phyloP scores from a whole-genome alignment of 139 green algal genomes.

The Nannochloris sp. region DNA sequence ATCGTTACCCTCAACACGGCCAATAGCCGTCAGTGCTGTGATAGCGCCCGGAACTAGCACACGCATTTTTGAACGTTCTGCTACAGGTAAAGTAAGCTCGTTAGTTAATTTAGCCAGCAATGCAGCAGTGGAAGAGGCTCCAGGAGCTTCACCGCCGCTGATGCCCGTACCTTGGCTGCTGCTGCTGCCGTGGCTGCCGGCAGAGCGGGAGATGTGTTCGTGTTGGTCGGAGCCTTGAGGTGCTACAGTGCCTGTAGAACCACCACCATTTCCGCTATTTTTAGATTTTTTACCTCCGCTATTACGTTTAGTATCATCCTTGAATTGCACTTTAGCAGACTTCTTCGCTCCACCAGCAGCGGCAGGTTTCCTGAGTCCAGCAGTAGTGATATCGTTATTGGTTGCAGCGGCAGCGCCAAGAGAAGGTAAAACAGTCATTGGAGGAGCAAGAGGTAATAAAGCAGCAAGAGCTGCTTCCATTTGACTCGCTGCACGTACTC shows the following conservation, averaged over 20 bases:
- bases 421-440: conserved; percentile 7
- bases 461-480: conserved; percentile 17
- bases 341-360: background rate
- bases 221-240: no score
- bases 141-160: background rate
- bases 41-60: conserved; percentile 14
- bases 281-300: background rate
- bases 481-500: conserved; percentile 9
- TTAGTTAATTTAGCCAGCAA: background rate
- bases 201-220: no score
- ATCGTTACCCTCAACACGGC: background rate
- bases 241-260: no score
- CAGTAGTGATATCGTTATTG: background rate
- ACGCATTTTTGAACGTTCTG: conserved; percentile 9
- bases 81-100: no score
- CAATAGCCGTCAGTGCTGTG: background rate
- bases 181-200: background rate
- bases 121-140: background rate
- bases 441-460: conserved; percentile 5
- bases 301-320: background rate
- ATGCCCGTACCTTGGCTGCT: background rate
- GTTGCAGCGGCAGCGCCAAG: background rate
- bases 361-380: background rate
- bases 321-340: background rate
- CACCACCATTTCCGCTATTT: background rate